These are phyloP conservation scores for Cutaneotrichosporon spelunceum DNA, from an alignment of 1,284 basidiomycete genomes.

Conservation along the genomic window DNA sequence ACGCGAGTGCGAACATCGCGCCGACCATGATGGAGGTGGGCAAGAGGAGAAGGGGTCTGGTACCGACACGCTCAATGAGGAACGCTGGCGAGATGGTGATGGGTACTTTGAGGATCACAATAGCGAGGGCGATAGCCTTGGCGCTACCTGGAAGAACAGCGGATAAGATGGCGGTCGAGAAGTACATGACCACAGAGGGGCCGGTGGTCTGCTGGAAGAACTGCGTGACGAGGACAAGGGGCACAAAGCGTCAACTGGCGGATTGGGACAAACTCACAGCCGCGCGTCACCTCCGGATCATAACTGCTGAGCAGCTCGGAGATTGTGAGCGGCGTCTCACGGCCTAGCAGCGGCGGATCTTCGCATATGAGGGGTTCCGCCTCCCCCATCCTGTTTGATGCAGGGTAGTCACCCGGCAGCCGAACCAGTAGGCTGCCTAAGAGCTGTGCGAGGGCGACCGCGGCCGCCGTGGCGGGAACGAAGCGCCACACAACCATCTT, in stretches of 20 bases:
- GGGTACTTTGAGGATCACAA: conserved; percentile 49
- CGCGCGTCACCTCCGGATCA: conserved; percentile 19
- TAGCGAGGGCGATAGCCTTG: conserved; percentile 40
- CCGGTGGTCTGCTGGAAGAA: conserved; percentile 43
- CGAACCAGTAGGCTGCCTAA: conserved; percentile 32
- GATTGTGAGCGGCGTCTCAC: conserved; percentile 26
- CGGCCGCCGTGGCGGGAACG: conserved; percentile 43
- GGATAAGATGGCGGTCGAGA: conserved; percentile 48
- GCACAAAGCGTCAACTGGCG: conserved; percentile 26
- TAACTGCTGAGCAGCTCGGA: conserved; percentile 30
- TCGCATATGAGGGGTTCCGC: background rate
- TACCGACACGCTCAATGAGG: conserved; percentile 45
- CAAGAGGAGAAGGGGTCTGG: conserved; percentile 30
- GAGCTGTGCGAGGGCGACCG: conserved; percentile 44
- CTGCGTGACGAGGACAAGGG: conserved; percentile 40
- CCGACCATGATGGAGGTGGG: conserved; percentile 33
- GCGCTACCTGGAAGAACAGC: conserved; percentile 45
- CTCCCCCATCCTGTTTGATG: background rate
- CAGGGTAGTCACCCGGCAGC: background rate
- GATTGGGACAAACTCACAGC: conserved; percentile 4
- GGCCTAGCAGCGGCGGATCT: background rate
- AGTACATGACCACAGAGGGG: conserved; percentile 51
- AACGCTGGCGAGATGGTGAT: conserved; percentile 53
- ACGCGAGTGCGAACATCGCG: conserved; percentile 29
- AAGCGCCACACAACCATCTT: conserved; percentile 41